Conservation (phyloP, 495 filamentous ascomycete genomes). For the Tuber umbilicatum region DNA sequence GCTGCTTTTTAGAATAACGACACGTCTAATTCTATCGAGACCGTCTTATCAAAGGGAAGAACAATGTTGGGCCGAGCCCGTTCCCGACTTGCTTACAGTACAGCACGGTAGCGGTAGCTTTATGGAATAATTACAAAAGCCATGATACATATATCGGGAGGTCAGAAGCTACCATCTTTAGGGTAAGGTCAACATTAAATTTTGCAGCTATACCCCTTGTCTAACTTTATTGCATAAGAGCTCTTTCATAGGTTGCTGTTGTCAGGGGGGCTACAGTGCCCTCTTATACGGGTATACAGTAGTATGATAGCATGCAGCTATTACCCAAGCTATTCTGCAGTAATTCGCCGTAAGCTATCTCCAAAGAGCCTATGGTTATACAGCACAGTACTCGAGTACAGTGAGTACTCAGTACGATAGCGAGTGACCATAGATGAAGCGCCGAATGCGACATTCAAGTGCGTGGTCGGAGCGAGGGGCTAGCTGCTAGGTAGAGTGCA, state of each 20-base stretch:
- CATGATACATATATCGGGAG: not conserved
- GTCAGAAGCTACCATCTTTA: not conserved
- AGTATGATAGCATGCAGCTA: not conserved
- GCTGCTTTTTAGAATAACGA: not conserved
- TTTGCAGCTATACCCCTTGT: not conserved
- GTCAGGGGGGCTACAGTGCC: too few relatives aligned
- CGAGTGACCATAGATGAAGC: not conserved
- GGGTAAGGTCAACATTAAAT: not conserved
- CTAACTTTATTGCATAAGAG: not conserved
- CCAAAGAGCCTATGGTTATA: not conserved
- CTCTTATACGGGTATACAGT: too few relatives aligned
- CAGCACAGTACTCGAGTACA: not conserved
- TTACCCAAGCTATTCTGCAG: not conserved
- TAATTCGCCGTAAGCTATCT: not conserved
- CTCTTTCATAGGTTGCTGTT: not conserved
- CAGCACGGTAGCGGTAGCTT: not conserved
- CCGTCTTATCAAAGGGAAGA: not conserved
- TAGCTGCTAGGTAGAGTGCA: too few relatives aligned
- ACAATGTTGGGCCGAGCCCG: not conserved
- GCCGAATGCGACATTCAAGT: too few relatives aligned
- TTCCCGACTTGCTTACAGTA: not conserved
- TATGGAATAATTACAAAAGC: not conserved
- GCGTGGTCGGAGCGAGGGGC: too few relatives aligned
- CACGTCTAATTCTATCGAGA: not conserved
- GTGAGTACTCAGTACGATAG: not conserved